phyloP scores from a whole-genome alignment of 768 basidiomycete species.

The Rhizopogon roseolus region DNA sequence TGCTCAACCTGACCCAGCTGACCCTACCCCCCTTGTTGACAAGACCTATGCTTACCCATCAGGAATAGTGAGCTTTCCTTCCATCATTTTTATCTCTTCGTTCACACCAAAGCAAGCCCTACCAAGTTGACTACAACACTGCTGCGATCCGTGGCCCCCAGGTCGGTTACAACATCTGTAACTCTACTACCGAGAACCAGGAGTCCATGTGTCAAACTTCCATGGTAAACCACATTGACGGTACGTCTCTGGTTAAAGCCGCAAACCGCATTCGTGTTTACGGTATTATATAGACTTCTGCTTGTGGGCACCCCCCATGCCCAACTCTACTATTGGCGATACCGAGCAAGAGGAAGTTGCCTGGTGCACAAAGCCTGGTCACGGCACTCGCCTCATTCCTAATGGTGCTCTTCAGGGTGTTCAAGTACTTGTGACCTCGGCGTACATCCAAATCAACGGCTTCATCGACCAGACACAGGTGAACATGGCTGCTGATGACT shows the following conservation, averaged over 20 bases:
- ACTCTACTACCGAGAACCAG: slow-evolving; percentile 60
- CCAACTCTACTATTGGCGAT: slow-evolving; percentile 54
- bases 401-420: slow-evolving; percentile 56
- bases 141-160: slow-evolving; percentile 51
- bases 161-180: slow-evolving; percentile 62
- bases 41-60: slow-evolving; percentile 41
- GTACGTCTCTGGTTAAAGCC: slow-evolving; percentile 14
- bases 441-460: slow-evolving; percentile 57
- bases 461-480: slow-evolving; percentile 60
- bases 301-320: slow-evolving; percentile 51
- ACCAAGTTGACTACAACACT: slow-evolving; percentile 41
- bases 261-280: slow-evolving; percentile 10
- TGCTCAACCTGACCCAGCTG: slow-evolving; percentile 34
- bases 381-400: slow-evolving; percentile 71
- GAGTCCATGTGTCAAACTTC: slow-evolving; percentile 66
- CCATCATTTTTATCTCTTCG: background rate
- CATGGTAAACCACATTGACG: slow-evolving; percentile 50
- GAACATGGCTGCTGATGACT: slow-evolving; percentile 48
- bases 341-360: slow-evolving; percentile 66
- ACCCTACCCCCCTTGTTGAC: slow-evolving; percentile 40
- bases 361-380: slow-evolving; percentile 63
- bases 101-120: slow-evolving; percentile 33
- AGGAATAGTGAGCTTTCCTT: slow-evolving; percentile 31
- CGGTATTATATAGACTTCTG: slow-evolving; percentile 55
- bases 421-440: slow-evolving; percentile 55